A percentile compares a stretch with the other conserved stretches of the same genome.
Evolutionary conservation across 1,284 basidiomycete species (phyloP).

Genomic region (Meripilus lineatus): DNA sequence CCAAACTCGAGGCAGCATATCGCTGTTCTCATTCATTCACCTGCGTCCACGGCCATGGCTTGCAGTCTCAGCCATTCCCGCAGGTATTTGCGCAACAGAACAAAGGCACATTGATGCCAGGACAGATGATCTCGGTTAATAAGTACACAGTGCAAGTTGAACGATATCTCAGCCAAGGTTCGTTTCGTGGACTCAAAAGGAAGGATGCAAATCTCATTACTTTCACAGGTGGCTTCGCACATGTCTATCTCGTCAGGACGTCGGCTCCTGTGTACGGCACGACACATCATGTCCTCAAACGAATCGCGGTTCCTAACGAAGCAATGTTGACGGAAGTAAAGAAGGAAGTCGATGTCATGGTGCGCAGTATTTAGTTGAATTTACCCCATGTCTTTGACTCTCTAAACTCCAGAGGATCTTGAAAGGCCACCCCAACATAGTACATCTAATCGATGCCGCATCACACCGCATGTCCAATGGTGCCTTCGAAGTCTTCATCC

Average conservation of each 20-base stretch:
- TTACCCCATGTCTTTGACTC: constrained; percentile 12
- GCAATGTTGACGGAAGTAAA: constrained; percentile 86
- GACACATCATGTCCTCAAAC: constrained; percentile 95
- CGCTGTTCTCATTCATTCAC: too few species aligned
- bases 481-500: constrained; percentile 93
- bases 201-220: constrained; percentile 9
- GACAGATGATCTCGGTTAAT: constrained; percentile 89
- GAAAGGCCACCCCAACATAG: constrained; percentile 89
- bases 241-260: constrained; percentile 94
- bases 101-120: constrained; percentile 69
- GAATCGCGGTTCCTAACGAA: constrained; percentile 92
- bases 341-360: constrained; percentile 99
- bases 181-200: constrained; percentile 12
- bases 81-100: constrained; percentile 27
- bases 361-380: constrained; percentile 35
- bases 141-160: constrained; percentile 85
- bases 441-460: constrained; percentile 92
- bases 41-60: constrained; percentile 21
- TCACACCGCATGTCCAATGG: constrained; percentile 82
- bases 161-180: constrained; percentile 91
- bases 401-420: constrained; percentile 55
- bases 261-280: constrained; percentile 82
- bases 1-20: too few species aligned
- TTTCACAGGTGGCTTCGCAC: constrained; percentile 89
- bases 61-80: constrained; percentile 30